Evolutionary conservation across 1,284 basidiomycete genomes (phyloP).

Genomic region (Ganoderma lucidum): DNA sequence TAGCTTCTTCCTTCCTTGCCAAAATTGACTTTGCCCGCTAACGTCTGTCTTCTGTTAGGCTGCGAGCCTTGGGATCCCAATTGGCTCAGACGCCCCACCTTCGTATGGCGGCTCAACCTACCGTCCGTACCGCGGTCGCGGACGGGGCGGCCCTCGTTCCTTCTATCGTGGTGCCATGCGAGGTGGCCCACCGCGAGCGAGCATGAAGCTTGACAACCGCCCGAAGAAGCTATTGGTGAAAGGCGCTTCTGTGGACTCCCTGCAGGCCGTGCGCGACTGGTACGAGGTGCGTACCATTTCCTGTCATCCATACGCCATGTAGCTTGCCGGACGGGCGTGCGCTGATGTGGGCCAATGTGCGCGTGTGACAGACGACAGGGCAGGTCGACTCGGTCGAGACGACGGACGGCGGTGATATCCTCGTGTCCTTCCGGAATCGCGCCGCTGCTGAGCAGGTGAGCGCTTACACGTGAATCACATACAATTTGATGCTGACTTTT

Average conservation of each 20-base stretch:
- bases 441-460: slow-evolving; percentile 78
- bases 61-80: slow-evolving; percentile 79
- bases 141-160: slow-evolving; percentile 56
- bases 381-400: slow-evolving; percentile 70
- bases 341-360: slow-evolving; percentile 15
- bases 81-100: slow-evolving; percentile 47
- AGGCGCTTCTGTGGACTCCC: slow-evolving; percentile 62
- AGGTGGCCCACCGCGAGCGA: slow-evolving; percentile 68
- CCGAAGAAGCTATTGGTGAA: slow-evolving; percentile 84
- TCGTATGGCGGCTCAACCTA: slow-evolving; percentile 51
- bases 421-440: slow-evolving; percentile 75
- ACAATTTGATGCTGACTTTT: not conserved
- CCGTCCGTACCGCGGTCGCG: slow-evolving; percentile 77
- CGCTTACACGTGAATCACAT: not conserved
- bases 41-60: slow-evolving; percentile 54
- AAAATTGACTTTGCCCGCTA: not conserved
- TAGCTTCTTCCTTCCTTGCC: not conserved
- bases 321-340: not conserved
- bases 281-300: slow-evolving; percentile 69
- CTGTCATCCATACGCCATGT: not conserved
- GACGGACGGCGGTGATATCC: slow-evolving; percentile 59
- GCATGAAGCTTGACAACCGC: slow-evolving; percentile 92
- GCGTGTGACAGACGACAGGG: slow-evolving; percentile 60
- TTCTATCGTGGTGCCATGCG: slow-evolving; percentile 70
- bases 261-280: slow-evolving; percentile 79